Evolutionary conservation across 108 stramenopile species (phyloP), one percentile per base, ranked within the genome.

Genomic region (Nitzschia inconspicua): DNA sequence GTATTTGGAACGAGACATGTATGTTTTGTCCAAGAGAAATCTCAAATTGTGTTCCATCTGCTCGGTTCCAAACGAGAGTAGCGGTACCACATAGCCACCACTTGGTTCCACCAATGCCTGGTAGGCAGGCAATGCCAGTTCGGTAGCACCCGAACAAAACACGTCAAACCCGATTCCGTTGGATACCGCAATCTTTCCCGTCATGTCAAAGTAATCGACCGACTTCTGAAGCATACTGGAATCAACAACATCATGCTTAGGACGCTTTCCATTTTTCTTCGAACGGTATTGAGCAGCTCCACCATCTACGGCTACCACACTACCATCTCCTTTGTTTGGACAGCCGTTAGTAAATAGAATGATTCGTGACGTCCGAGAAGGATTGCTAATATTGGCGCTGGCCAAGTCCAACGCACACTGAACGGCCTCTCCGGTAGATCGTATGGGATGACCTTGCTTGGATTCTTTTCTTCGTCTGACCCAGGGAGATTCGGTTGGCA

Each of bases 271-370:
- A 2, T 57, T 57, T 27, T 30, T 51, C 27, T 42, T 49, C 19
- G 23, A 39, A 11, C 13, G 11, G 3, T 52, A 53, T 0, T 60
- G 39, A 23, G 35, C 35, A 19, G 27, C 8, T 14, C 9, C 34
- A 24, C 20, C 5, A 18, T 35, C 9, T 47, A 56, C 18, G 10
- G 44, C 49, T 6, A 79, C 72, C 1, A 79, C 71, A 46, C 47
- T 77, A 0, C 75, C 82, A 50, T 56, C 66, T n/a, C 82, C 82
- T 14, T 60, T 25, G 48, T 83, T 83, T 44, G 76, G 70, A 44
- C 75, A 79, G 10, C 82, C 82, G 51, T 83, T 79, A 20, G 82
- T 83, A 67, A 79, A 83, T 19, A 83, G 35, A 2, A 83, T n/a
- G 27, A 83, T 57, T n/a, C 71, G 54, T 14, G 75, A 66, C 22